Evolutionary conservation across 805 yeast species (phyloP).

Genomic region (Sugiyamaella americana): DNA sequence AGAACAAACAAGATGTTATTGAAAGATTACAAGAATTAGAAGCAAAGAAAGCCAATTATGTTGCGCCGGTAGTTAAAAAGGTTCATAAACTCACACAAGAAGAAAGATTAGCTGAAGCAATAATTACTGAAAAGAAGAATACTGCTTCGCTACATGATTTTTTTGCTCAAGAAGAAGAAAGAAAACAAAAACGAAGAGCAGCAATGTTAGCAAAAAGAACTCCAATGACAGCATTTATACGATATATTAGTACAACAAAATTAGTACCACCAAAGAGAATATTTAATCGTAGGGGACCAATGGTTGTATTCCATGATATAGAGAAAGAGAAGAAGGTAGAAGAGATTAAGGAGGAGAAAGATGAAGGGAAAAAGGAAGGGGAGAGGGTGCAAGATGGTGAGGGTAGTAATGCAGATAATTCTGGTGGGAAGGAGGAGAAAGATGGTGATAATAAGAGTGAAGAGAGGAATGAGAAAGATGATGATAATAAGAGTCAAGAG

Average conservation of each 20-base stretch:
- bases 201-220: constrained; percentile 59
- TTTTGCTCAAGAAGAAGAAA: constrained; percentile 76
- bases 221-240: constrained; percentile 53
- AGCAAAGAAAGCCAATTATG: constrained; percentile 41
- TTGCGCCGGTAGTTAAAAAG: constrained; percentile 29
- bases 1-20: constrained; percentile 69
- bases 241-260: constrained; percentile 44
- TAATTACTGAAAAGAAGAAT: constrained; percentile 76
- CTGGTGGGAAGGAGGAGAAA: constrained; percentile 24
- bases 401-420: constrained; percentile 17
- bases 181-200: constrained; percentile 71
- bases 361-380: not conserved
- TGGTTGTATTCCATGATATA: constrained; percentile 10
- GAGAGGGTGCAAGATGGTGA: not conserved
- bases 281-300: constrained; percentile 15
- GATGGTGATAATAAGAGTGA: constrained; percentile 1
- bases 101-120: constrained; percentile 73
- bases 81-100: constrained; percentile 51
- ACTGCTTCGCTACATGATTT: constrained; percentile 65
- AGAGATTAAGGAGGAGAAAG: not conserved
- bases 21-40: constrained; percentile 66
- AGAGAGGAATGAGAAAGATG: constrained; percentile 27
- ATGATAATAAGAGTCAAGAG: not conserved
- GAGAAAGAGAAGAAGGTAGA: not conserved
- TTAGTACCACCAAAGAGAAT: constrained; percentile 47